Conservation (phyloP, 495 filamentous ascomycete species). For the Penicillium canariense region DNA sequence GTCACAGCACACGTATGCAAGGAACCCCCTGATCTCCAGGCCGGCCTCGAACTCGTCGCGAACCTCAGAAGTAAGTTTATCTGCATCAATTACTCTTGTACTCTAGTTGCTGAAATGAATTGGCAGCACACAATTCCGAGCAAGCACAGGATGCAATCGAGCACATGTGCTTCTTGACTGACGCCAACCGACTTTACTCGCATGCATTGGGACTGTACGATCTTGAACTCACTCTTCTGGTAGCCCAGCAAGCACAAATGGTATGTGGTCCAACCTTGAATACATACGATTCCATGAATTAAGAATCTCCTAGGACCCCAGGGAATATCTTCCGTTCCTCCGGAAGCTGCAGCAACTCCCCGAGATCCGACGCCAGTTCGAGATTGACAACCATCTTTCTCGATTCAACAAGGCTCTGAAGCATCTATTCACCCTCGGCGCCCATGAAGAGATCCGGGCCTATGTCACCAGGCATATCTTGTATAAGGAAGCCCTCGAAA, state of each 20-base stretch:
- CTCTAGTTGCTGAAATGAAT: slow-evolving; percentile 16
- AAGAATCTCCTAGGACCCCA: slow-evolving; percentile 58
- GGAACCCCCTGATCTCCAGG: slow-evolving; percentile 80
- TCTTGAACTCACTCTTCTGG: slow-evolving; percentile 81
- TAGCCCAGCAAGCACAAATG: slow-evolving; percentile 94
- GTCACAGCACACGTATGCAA: slow-evolving; percentile 96
- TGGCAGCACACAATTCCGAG: slow-evolving; percentile 54
- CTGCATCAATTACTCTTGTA: not conserved
- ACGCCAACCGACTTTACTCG: slow-evolving; percentile 90
- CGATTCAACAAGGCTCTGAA: slow-evolving; percentile 72
- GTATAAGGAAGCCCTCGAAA: slow-evolving; percentile 69
- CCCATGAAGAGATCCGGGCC: slow-evolving; percentile 68
- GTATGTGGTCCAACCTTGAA: slow-evolving; percentile 25
- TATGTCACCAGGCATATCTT: slow-evolving; percentile 79
- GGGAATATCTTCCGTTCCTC: slow-evolving; percentile 94
- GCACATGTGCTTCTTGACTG: slow-evolving; percentile 94
- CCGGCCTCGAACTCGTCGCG: slow-evolving; percentile 76
- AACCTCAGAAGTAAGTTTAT: slow-evolving; percentile 57
- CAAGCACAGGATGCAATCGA: slow-evolving; percentile 82
- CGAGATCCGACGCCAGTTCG: slow-evolving; percentile 65
- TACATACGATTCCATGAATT: not conserved
- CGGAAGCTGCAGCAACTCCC: slow-evolving; percentile 77
- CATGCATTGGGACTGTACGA: slow-evolving; percentile 87
- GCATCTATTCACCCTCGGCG: slow-evolving; percentile 65
- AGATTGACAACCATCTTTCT: slow-evolving; percentile 83